A percentile compares a stretch with the other conserved stretches of the same genome.
Conservation (phyloP, 345 rosid species). For the Noccaea caerulescens region DNA sequence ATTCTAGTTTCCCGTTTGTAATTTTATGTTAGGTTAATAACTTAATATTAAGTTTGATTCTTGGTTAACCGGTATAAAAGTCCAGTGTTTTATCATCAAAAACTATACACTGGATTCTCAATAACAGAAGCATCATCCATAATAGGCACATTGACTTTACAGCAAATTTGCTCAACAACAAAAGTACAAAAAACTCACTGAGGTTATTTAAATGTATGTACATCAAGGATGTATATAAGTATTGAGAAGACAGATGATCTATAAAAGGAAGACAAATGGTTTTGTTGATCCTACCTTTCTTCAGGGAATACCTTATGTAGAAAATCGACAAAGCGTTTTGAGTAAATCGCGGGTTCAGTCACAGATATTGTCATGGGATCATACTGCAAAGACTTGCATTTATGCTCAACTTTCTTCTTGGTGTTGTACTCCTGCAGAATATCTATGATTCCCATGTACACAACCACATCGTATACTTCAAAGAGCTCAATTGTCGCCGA, state of each 20-base stretch:
- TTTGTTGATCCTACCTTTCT: conserved; percentile 30
- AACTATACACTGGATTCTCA: not conserved
- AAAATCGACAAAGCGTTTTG: conserved; percentile 74
- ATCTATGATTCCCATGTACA: conserved; percentile 92
- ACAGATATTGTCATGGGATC: conserved; percentile 70
- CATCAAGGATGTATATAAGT: conserved; percentile 30
- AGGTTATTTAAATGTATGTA: conserved; percentile 17
- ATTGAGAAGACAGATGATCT: conserved; percentile 13
- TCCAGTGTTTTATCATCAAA: not conserved
- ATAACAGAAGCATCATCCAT: not conserved
- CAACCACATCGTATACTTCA: conserved; percentile 87
- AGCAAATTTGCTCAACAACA: not conserved
- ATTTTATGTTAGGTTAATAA: not conserved
- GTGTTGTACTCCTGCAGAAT: conserved; percentile 82
- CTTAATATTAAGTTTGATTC: conserved; percentile 17
- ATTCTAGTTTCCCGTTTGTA: conserved; percentile 21
- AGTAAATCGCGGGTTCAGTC: conserved; percentile 68
- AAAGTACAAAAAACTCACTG: conserved; percentile 25
- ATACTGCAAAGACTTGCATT: conserved; percentile 65
- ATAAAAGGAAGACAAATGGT: conserved; percentile 1
- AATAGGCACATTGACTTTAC: conserved; percentile 18
- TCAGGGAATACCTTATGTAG: conserved; percentile 70
- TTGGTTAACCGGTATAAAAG: not conserved
- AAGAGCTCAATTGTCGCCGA: conserved; percentile 69
- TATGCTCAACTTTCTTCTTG: conserved; percentile 77